These are phyloP conservation scores for Candida arabinofermentans DNA, from an alignment of 805 yeast genomes.

Conservation along the genomic window DNA sequence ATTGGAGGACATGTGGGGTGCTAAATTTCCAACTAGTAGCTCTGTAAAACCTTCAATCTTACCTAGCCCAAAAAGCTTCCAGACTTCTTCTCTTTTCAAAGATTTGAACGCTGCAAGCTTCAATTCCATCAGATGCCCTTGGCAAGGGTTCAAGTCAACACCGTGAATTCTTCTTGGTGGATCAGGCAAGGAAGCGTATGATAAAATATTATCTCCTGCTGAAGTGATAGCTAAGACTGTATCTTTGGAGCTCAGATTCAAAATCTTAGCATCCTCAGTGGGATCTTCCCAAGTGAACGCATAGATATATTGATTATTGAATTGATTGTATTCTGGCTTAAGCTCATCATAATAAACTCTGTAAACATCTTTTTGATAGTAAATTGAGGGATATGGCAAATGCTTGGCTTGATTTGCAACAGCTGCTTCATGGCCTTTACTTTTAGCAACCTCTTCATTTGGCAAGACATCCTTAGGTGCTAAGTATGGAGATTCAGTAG, in stretches of 20 bases:
- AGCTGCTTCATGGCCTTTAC: constrained; percentile 80
- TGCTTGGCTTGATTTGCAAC: constrained; percentile 54
- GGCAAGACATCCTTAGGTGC: constrained; percentile 47
- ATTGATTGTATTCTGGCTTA: constrained; percentile 63
- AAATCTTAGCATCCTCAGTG: constrained; percentile 66
- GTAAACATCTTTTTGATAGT: constrained; percentile 75
- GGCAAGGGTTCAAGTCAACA: constrained; percentile 80
- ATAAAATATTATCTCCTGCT: constrained; percentile 78
- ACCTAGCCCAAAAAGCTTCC: constrained; percentile 79
- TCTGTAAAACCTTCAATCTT: constrained; percentile 49
- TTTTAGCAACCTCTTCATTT: constrained; percentile 34
- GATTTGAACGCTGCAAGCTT: constrained; percentile 68
- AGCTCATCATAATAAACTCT: constrained; percentile 76
- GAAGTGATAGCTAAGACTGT: constrained; percentile 80
- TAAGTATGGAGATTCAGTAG: constrained; percentile 78
- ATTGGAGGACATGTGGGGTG: constrained; percentile 72
- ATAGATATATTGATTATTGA: constrained; percentile 74
- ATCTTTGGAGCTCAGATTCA: constrained; percentile 58
- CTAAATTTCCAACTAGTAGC: constrained; percentile 49
- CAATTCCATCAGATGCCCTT: constrained; percentile 74
- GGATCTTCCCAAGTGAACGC: constrained; percentile 94
- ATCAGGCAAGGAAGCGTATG: constrained; percentile 66
- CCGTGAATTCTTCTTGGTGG: constrained; percentile 80
- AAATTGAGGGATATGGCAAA: constrained; percentile 75
- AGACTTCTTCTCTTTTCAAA: constrained; percentile 53